Conservation (phyloP, 495 filamentous ascomycete species). For the Penicillium herquei region DNA sequence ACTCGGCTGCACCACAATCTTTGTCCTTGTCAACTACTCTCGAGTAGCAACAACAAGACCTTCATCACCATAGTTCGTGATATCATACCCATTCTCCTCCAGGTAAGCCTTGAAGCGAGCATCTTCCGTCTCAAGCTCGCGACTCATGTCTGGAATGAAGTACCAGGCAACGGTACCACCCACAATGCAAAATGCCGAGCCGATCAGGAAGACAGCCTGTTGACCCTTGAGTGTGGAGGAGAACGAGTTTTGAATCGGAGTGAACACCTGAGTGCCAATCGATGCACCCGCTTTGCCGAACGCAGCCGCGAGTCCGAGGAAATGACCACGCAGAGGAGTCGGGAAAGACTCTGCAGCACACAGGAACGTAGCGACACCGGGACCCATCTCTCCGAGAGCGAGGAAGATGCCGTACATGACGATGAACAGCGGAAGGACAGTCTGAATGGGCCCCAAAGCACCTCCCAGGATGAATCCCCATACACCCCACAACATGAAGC, state of each 20-base stretch:
- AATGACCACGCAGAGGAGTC: conserved; percentile 50
- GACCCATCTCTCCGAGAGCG: conserved; percentile 47
- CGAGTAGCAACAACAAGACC: conserved; percentile 12
- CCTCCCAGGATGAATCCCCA: conserved; percentile 51
- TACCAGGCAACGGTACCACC: conserved; percentile 45
- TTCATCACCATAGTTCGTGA: conserved; percentile 23
- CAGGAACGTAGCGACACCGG: conserved; percentile 46
- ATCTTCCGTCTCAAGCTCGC: conserved; percentile 46
- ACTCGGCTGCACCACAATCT: too few species aligned
- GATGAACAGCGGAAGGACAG: conserved; percentile 47
- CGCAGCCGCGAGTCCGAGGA: conserved; percentile 47
- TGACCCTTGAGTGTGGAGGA: conserved; percentile 35
- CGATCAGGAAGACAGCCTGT: conserved; percentile 48
- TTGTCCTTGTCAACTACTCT: not conserved
- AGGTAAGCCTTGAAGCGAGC: conserved; percentile 42
- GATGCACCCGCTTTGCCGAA: conserved; percentile 50
- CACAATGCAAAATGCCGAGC: conserved; percentile 38
- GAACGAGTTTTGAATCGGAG: conserved; percentile 42
- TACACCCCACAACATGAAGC: conserved; percentile 39
- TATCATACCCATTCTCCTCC: conserved; percentile 40
- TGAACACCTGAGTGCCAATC: conserved; percentile 48
- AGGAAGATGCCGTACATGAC: conserved; percentile 53
- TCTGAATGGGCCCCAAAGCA: conserved; percentile 40
- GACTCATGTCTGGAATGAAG: conserved; percentile 44
- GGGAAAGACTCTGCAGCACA: conserved; percentile 49